Evolutionary conservation across 1,284 basidiomycete genomes (phyloP).

Genomic region (Naganishia sp.): DNA sequence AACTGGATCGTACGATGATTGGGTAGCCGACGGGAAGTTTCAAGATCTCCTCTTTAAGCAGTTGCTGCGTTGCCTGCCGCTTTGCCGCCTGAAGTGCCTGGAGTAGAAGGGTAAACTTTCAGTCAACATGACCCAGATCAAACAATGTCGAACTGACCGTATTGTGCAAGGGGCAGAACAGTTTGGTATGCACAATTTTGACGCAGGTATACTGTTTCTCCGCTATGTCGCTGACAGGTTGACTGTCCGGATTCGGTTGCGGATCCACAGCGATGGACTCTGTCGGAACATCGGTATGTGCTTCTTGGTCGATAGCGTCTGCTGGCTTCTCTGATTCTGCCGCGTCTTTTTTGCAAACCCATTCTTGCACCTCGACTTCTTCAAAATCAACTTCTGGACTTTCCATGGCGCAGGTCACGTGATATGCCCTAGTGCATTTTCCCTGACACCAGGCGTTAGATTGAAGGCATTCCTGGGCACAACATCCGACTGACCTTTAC

Average conservation of each 20-base stretch:
- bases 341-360: slow-evolving; percentile 63
- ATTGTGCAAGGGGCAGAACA: slow-evolving; percentile 78
- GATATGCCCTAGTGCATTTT: slow-evolving; percentile 89
- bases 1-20: slow-evolving; percentile 75
- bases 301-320: slow-evolving; percentile 30
- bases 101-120: slow-evolving; percentile 5
- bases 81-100: slow-evolving; percentile 71
- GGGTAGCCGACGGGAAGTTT: slow-evolving; percentile 67
- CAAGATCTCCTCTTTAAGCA: slow-evolving; percentile 62
- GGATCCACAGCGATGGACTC: background rate
- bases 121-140: background rate
- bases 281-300: background rate
- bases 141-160: slow-evolving; percentile 61
- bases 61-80: slow-evolving; percentile 68
- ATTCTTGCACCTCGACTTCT: slow-evolving; percentile 68
- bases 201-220: slow-evolving; percentile 63
- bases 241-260: background rate
- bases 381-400: slow-evolving; percentile 64
- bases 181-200: slow-evolving; percentile 69
- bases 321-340: slow-evolving; percentile 32
- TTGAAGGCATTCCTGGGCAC: too few species aligned
- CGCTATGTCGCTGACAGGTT: background rate
- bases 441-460: slow-evolving; percentile 46
- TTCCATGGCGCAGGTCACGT: slow-evolving; percentile 82
- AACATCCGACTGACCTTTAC: slow-evolving; percentile 62